phyloP scores from a whole-genome alignment of 2,329 filamentous ascomycete genomes.

The Fusarium zealandicum region DNA sequence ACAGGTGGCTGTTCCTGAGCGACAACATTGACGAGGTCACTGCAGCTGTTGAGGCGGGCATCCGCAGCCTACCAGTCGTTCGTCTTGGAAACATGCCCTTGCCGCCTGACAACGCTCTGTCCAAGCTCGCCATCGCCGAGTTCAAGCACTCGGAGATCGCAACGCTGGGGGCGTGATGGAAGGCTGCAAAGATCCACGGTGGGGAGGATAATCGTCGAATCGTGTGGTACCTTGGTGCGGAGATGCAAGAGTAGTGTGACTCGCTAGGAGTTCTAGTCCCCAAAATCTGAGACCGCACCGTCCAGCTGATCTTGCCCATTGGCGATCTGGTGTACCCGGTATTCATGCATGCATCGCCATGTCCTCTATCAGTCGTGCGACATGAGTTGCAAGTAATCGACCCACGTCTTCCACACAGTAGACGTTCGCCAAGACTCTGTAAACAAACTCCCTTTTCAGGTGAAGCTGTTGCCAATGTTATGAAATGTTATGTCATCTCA shows the following conservation, averaged over 20 bases:
- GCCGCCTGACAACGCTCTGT: constrained; percentile 54
- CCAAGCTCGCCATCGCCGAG: constrained; percentile 45
- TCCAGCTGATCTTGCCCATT: constrained; percentile 35
- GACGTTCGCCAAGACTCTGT: constrained; percentile 18
- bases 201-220: constrained; percentile 29
- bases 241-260: constrained; percentile 33
- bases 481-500: constrained; percentile 15
- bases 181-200: constrained; percentile 30
- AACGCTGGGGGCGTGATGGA: constrained; percentile 28
- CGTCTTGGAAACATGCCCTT: constrained; percentile 76
- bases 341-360: constrained; percentile 33
- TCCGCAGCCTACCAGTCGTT: constrained; percentile 67
- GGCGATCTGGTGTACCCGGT: constrained; percentile 29
- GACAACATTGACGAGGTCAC: constrained; percentile 77
- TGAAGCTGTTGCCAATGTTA: constrained; percentile 10
- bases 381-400: constrained; percentile 25
- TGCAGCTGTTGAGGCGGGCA: constrained; percentile 67
- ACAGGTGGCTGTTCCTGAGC: constrained; percentile 77
- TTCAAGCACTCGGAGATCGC: constrained; percentile 43
- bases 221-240: constrained; percentile 35
- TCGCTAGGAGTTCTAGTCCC: constrained; percentile 39
- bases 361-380: constrained; percentile 29
- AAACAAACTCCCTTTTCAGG: constrained; percentile 13
- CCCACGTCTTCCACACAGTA: constrained; percentile 16
- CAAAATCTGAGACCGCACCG: constrained; percentile 35